phyloP scores from a whole-genome alignment of 768 basidiomycete species.

The Cyclocybe aegerita region DNA sequence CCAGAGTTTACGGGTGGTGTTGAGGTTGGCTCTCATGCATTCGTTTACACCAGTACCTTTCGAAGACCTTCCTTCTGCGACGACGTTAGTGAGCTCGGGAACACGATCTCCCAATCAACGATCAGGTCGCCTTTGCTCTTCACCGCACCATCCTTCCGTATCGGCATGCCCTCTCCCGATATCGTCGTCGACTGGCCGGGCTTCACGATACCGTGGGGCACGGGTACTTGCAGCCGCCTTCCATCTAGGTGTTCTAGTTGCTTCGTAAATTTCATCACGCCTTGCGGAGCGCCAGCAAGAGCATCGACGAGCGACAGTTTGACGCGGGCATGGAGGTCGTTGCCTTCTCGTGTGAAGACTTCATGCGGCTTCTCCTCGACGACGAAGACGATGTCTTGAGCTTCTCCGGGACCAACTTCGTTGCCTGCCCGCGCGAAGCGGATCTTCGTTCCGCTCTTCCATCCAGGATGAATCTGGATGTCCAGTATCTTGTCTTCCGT shows the following conservation, averaged over 20 bases:
- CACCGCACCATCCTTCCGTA: slow-evolving; percentile 71
- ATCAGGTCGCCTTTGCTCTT: slow-evolving; percentile 83
- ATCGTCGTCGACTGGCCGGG: slow-evolving; percentile 74
- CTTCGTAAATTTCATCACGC: slow-evolving; percentile 36
- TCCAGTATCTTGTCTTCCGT: slow-evolving; percentile 88
- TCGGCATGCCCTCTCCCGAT: slow-evolving; percentile 86
- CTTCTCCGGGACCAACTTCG: slow-evolving; percentile 61
- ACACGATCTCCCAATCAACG: slow-evolving; percentile 80
- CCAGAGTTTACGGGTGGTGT: no score
- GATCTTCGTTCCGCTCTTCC: slow-evolving; percentile 96
- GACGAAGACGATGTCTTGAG: slow-evolving; percentile 93
- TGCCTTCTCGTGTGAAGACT: slow-evolving; percentile 73
- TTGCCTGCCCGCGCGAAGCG: slow-evolving; percentile 88
- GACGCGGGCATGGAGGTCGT: slow-evolving; percentile 67
- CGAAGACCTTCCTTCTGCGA: slow-evolving; percentile 80
- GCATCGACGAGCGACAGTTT: slow-evolving; percentile 83
- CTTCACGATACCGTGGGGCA: slow-evolving; percentile 71
- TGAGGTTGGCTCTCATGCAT: no score
- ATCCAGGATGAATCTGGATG: slow-evolving; percentile 80
- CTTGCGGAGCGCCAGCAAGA: slow-evolving; percentile 48
- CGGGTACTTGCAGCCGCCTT: slow-evolving; percentile 63
- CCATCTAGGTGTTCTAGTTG: slow-evolving; percentile 78
- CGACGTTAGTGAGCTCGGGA: slow-evolving; percentile 75
- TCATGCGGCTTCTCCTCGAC: slow-evolving; percentile 94
- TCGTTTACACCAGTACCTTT: slow-evolving; percentile 49